Base-by-base conservation (phyloP, 208 protist genomes). In the Crithidia fasciculata region DNA sequence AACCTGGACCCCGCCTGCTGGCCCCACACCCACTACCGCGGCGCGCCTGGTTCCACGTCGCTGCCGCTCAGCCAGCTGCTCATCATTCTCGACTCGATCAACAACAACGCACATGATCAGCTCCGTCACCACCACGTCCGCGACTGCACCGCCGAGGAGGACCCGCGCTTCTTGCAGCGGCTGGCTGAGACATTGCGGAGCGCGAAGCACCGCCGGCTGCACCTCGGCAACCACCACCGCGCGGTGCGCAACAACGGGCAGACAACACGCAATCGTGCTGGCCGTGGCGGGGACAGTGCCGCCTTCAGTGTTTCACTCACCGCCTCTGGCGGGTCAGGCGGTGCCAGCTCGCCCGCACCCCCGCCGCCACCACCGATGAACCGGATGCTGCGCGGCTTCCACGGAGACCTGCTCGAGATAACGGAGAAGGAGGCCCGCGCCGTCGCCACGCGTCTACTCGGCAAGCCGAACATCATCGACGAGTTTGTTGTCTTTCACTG, bases 211-310 rank as follows among this genome's bases (percentile, higher is more conserved):
- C 86, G 88, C 10, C 82, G 86, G 7, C 73, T 91, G 49, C 81
- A 87, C 77, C 76, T 91, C 68, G 77, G 78, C 41, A 91, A 82
- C 61, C 86, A 91, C 68, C 86, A 91, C 76, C 80, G 76, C 13
- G 83, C 81, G 1, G 69, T 91, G 60, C 74, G 78, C 13, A 91
- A 89, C 72, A 89, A 91, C 47, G 86, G 86, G n/a, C 83, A 88
- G 67, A 87, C 83, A 12, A 70, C 77, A 8, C 80, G 86, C 44
- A 74, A 83, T 45, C 76, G 86, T 15, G 52, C 68, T 12, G 80
- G 81, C 4, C 69, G 80, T 19, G 4, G 4, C 12, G 28, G 10
- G 5, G 49, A 63, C 28, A n/a, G 19, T n/a, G 41, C 66, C 2
- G 69, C 59, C 4, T 40, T 69, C 52, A 74, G 69, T 58, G 40